Conservation (phyloP, 1,284 basidiomycete genomes). For the Cerioporus squamosus region DNA sequence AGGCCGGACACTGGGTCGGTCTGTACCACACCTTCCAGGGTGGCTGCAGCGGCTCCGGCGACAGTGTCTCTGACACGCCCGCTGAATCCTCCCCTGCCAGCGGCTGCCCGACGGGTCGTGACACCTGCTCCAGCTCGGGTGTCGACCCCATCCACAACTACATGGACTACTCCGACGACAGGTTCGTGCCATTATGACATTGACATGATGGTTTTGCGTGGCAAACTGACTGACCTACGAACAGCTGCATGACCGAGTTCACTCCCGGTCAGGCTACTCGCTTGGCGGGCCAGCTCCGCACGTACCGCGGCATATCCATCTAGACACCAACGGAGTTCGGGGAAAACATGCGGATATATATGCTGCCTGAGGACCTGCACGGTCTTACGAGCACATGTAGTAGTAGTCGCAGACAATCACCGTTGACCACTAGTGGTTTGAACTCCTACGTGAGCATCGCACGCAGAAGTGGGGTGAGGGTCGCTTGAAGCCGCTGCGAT, state of each 20-base stretch:
- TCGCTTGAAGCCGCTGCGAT: too few species aligned
- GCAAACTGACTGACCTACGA: neutral
- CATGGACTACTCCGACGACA: constrained; percentile 30
- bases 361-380: neutral
- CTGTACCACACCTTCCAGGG: constrained; percentile 66
- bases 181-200: constrained; percentile 8
- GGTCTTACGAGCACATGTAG: neutral
- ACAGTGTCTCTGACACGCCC: constrained; percentile 56
- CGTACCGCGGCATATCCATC: constrained; percentile 47
- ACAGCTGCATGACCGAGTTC: constrained; percentile 51
- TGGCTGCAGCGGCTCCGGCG: constrained; percentile 52
- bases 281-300: constrained; percentile 45
- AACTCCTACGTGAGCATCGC: too few species aligned
- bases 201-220: neutral
- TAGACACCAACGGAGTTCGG: constrained; percentile 1
- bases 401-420: neutral
- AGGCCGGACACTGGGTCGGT: constrained; percentile 61
- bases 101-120: constrained; percentile 49
- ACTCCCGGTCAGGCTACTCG: constrained; percentile 49
- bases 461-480: too few species aligned
- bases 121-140: constrained; percentile 49
- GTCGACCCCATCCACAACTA: constrained; percentile 45
- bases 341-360: neutral
- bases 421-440: too few species aligned
- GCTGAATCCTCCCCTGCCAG: constrained; percentile 47